phyloP scores from a whole-genome alignment of 1,284 basidiomycete genomes.

The Pseudozyma thailandica region DNA sequence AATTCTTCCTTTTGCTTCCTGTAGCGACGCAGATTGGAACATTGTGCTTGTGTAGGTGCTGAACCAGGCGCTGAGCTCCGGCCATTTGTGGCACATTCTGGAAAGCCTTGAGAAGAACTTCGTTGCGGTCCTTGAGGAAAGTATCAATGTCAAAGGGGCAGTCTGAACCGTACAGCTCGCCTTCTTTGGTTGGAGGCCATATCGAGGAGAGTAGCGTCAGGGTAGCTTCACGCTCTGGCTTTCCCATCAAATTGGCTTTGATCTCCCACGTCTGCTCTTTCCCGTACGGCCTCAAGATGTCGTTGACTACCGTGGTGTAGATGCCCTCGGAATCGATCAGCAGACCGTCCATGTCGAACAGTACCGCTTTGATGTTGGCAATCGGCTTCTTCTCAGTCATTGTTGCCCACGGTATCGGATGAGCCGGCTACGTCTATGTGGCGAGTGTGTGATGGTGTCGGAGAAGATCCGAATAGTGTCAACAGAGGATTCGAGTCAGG shows the following conservation, averaged over 20 bases:
- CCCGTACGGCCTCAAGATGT: conserved; percentile 64
- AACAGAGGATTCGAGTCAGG: too few relatives aligned
- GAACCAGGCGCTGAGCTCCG: conserved; percentile 62
- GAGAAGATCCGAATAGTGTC: too few relatives aligned
- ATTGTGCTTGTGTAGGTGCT: conserved; percentile 61
- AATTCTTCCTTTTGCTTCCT: conserved; percentile 64
- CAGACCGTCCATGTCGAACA: conserved; percentile 67
- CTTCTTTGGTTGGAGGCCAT: conserved; percentile 58
- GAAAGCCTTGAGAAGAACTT: conserved; percentile 59
- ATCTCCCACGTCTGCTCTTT: conserved; percentile 68
- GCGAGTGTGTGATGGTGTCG: background rate
- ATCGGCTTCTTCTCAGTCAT: conserved; percentile 28
- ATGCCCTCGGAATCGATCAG: conserved; percentile 66
- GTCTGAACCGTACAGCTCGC: conserved; percentile 44
- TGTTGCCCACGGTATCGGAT: background rate
- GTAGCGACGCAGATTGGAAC: conserved; percentile 67
- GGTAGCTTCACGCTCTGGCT: conserved; percentile 65
- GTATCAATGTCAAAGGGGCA: conserved; percentile 65
- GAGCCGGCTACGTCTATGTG: conserved; percentile 3
- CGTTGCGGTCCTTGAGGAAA: conserved; percentile 62
- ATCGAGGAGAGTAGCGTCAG: conserved; percentile 58
- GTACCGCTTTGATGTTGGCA: conserved; percentile 53
- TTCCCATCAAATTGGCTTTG: conserved; percentile 67
- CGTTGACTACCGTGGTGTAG: conserved; percentile 67
- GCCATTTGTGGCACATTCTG: conserved; percentile 63